Evolutionary conservation across 768 basidiomycete genomes (phyloP).

Genomic region (Mrakia hoshinonis): DNA sequence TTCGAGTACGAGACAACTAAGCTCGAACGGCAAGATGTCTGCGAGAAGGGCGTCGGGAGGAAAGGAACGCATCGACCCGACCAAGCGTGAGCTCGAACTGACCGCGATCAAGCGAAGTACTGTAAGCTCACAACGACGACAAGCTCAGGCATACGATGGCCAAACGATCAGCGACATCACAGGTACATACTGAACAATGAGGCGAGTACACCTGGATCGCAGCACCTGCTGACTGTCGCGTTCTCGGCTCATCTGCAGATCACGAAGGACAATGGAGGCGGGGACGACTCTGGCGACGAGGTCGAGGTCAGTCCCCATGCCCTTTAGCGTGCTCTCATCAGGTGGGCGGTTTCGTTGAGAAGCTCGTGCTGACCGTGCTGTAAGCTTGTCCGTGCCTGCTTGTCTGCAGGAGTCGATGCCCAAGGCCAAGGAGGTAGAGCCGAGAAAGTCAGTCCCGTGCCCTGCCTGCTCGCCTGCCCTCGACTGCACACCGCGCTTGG

Average conservation of each 20-base stretch:
- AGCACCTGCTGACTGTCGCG: too few relatives aligned
- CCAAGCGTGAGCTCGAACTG: too few relatives aligned
- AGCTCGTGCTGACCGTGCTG: neutral
- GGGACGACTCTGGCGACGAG: neutral
- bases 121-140: neutral
- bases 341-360: neutral
- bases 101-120: too few relatives aligned
- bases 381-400: too few relatives aligned
- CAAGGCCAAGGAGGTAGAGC: neutral
- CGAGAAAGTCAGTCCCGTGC: neutral
- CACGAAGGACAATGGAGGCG: conserved; percentile 14
- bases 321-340: too few relatives aligned
- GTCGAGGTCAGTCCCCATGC: neutral
- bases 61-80: too few relatives aligned
- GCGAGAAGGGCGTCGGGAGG: too few relatives aligned
- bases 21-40: too few relatives aligned
- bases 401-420: neutral
- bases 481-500: neutral
- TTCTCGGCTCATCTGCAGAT: conserved; percentile 1
- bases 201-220: too few relatives aligned
- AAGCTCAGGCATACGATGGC: conserved; percentile 7
- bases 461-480: too few relatives aligned
- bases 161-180: conserved; percentile 12
- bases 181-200: too few relatives aligned
- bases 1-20: too few relatives aligned